Evolutionary conservation across 2,329 filamentous ascomycete genomes (phyloP).

Genomic region (Neopestalotiopsis sp.): DNA sequence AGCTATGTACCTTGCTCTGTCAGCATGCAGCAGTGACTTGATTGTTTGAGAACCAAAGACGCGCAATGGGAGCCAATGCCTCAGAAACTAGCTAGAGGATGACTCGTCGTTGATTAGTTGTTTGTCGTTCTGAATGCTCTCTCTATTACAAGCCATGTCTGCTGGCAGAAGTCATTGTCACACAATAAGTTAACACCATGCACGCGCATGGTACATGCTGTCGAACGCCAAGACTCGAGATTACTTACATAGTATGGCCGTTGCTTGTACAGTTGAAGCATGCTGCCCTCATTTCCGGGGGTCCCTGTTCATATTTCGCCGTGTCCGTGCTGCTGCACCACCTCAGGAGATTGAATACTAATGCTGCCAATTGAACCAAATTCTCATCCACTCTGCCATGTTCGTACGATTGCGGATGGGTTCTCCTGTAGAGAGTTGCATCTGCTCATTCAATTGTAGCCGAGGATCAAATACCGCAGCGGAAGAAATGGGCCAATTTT

Average conservation of each 20-base stretch:
- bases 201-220: not conserved
- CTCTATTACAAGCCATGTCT: not conserved
- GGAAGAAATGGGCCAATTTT: not conserved
- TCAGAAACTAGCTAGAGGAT: not conserved
- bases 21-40: not conserved
- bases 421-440: conserved; percentile 7
- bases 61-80: not conserved
- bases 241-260: not conserved
- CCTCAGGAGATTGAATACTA: conserved; percentile 1
- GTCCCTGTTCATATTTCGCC: conserved; percentile 3
- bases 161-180: not conserved
- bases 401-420: not conserved
- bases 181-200: not conserved
- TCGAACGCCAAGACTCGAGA: not conserved
- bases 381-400: not conserved
- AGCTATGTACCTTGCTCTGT: not conserved
- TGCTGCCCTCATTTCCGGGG: not conserved
- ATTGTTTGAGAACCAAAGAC: not conserved
- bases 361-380: not conserved
- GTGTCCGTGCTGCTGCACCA: conserved; percentile 11
- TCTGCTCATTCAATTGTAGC: conserved; percentile 1
- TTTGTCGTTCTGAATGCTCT: not conserved
- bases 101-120: not conserved
- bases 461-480: not conserved
- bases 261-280: not conserved